Conservation (phyloP, 805 yeast species). For the Candida michaelii region DNA sequence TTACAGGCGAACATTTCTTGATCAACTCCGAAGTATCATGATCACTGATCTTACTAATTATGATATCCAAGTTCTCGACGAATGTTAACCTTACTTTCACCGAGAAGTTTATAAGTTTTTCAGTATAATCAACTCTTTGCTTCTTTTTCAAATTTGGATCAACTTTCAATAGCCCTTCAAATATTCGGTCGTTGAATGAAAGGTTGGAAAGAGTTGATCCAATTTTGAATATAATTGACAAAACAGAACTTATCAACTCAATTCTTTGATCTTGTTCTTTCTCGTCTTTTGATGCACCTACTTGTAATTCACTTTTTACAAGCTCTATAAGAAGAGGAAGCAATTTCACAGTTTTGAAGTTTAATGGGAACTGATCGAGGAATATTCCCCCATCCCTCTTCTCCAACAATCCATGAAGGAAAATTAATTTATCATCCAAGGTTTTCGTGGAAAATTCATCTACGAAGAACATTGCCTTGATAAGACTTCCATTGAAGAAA, state of each 20-base stretch:
- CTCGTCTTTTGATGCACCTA: constrained; percentile 25
- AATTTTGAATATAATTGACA: constrained; percentile 59
- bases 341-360: constrained; percentile 64
- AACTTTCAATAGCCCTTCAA: constrained; percentile 41
- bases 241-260: constrained; percentile 45
- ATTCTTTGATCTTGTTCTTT: constrained; percentile 10
- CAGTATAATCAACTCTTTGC: constrained; percentile 19
- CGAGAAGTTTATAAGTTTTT: constrained; percentile 31
- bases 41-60: constrained; percentile 51
- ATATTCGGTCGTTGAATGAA: constrained; percentile 71
- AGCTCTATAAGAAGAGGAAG: constrained; percentile 65
- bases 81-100: constrained; percentile 31
- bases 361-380: constrained; percentile 35
- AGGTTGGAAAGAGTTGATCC: constrained; percentile 70
- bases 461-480: constrained; percentile 74
- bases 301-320: constrained; percentile 39
- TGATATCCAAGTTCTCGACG: constrained; percentile 45
- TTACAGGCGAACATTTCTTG: constrained; percentile 43
- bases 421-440: constrained; percentile 62
- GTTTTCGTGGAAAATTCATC: constrained; percentile 82
- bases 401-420: constrained; percentile 63
- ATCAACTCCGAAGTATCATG: constrained; percentile 51
- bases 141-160: constrained; percentile 23
- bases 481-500: constrained; percentile 79
- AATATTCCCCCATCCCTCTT: constrained; percentile 19